These are phyloP conservation scores for Phanerochaete sordida DNA, from an alignment of 768 basidiomycete genomes.

Conservation along the genomic window DNA sequence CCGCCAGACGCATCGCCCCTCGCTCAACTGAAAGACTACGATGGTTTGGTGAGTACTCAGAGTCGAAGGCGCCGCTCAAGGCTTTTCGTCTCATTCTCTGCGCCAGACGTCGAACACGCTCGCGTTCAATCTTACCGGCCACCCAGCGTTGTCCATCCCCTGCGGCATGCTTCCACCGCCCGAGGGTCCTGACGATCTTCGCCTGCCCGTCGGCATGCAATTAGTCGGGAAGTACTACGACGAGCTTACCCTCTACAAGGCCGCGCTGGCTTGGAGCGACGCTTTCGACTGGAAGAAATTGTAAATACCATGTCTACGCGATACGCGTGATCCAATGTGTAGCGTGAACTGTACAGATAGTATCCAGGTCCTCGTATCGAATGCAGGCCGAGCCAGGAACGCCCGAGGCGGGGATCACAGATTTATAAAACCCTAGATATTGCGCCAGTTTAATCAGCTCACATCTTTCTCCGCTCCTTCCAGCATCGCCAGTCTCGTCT, in stretches of 20 bases:
- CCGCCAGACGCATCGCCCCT: constrained; percentile 24
- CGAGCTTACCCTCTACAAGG: constrained; percentile 21
- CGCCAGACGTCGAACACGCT: constrained; percentile 16
- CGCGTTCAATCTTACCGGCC: constrained; percentile 33
- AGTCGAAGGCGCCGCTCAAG: too few species aligned
- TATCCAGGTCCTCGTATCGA: neutral
- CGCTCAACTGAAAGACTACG: constrained; percentile 17
- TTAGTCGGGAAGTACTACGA: constrained; percentile 30
- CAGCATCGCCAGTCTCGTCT: neutral
- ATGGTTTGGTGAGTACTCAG: constrained; percentile 12
- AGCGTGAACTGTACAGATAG: too few species aligned
- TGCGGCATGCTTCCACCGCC: constrained; percentile 36
- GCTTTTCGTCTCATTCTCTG: neutral
- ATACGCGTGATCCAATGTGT: too few species aligned
- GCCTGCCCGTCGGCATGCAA: constrained; percentile 42
- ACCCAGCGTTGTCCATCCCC: constrained; percentile 40
- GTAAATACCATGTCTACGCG: too few species aligned
- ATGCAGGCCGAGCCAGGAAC: too few species aligned
- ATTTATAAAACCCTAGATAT: neutral
- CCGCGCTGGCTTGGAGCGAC: constrained; percentile 22
- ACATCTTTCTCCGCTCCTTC: neutral
- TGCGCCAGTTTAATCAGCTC: neutral
- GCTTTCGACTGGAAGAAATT: constrained; percentile 17
- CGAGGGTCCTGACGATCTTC: constrained; percentile 30
- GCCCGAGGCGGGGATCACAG: neutral